Evolutionary conservation across 129 eudicot genomes (phyloP).

Genomic region (Lactuca saligna): DNA sequence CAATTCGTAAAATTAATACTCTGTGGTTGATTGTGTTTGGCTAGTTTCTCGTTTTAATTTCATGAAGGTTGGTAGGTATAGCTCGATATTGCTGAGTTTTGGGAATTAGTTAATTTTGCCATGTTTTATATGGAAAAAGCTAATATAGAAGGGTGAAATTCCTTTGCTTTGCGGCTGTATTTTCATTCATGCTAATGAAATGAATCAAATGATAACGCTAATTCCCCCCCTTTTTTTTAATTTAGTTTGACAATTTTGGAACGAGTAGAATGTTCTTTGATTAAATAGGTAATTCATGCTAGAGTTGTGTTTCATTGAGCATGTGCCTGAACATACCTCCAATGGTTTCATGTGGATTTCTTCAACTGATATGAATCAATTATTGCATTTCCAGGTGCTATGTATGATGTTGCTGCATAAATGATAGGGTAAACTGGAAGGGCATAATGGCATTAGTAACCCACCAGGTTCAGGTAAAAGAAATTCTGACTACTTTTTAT

Average conservation of each 20-base stretch:
- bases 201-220: background rate
- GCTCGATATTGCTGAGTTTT: background rate
- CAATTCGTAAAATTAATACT: conserved; percentile 9
- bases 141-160: background rate
- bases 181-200: conserved; percentile 6
- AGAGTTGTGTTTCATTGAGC: conserved; percentile 7
- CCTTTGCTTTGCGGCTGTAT: conserved; percentile 3
- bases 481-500: background rate
- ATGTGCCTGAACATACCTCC: background rate
- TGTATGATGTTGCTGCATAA: conserved; percentile 38
- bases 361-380: background rate
- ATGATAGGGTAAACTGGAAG: conserved; percentile 35
- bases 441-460: conserved; percentile 70
- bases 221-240: background rate
- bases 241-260: background rate
- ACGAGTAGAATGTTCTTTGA: background rate
- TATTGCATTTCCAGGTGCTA: conserved; percentile 28
- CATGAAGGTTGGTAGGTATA: conserved; percentile 7
- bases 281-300: conserved; percentile 24
- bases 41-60: background rate
- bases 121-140: conserved; percentile 10
- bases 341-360: conserved; percentile 7
- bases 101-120: conserved; percentile 7
- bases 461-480: conserved; percentile 61
- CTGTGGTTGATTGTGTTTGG: conserved; percentile 9